Base-by-base conservation (phyloP, 2,329 filamentous ascomycete genomes). In the Ciborinia camelliae region DNA sequence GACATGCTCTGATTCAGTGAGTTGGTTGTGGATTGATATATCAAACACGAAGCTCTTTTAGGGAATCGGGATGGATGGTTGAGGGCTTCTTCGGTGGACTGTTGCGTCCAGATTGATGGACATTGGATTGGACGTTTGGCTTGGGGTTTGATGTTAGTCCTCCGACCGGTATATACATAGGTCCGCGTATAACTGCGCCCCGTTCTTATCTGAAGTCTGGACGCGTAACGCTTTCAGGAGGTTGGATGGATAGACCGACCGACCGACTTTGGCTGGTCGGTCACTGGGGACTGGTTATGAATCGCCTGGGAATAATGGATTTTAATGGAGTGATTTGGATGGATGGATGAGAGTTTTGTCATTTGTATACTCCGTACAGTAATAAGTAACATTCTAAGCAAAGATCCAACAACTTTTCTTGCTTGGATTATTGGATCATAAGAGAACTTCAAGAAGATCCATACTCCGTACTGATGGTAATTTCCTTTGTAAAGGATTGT, bases 181-280 rank as follows among this genome's bases (percentile, higher is more conserved):
- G 41, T 18, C 10, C 18, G 41, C 35, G 8, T 32, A 35, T 35
- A n/a, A n/a, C 45, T 61, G 43, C 58, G 58, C 58, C 45, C 47
- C 58, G 39, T 52, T 61, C 26, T 48, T 28, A 23, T 59, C 52
- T 48, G 55, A 32, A 23, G 28, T 18, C 35, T 59, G 47, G 55
- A 39, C 43, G 43, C 58, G 58, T 61, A 61, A 61, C 43, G 58
- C 58, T 61, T 9, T 47, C 30, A 60, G 43, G 30, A 48, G 43
- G 57, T 47, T 14, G n/a, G 15, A 23, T 32, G 12, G n/a, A 26
- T 18, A 53, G n/a, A n/a, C n/a, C n/a, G n/a, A n/a, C n/a, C n/a
- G 51, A 53, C 51, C n/a, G 32, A 18, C n/a, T 39, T 6, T 54
- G 51, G 51, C 32, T 37, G 54, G 54, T 48, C 12, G 48, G 20